Conservation (phyloP, 1,284 basidiomycete species). For the Mycena citricolor region DNA sequence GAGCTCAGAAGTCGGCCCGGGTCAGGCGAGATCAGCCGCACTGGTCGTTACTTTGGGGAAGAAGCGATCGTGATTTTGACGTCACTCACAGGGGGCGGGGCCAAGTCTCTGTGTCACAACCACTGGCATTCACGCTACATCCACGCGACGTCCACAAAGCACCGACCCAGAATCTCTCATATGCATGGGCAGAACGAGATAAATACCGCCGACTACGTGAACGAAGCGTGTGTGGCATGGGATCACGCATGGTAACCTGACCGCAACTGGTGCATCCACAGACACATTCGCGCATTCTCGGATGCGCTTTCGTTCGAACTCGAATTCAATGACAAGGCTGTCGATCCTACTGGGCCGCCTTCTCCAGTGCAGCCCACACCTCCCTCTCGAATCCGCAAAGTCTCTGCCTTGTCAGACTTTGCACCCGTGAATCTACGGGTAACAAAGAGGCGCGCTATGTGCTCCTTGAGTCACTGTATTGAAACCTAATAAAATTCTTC, state of each 20-base stretch:
- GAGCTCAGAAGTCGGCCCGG: too few relatives aligned
- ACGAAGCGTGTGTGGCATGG: constrained; percentile 60
- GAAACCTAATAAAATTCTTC: not conserved
- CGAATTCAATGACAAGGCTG: constrained; percentile 21
- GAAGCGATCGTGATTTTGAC: too few relatives aligned
- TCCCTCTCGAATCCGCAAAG: constrained; percentile 57
- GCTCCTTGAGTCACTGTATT: constrained; percentile 1
- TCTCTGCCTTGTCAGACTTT: constrained; percentile 89
- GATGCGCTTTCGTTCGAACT: constrained; percentile 64
- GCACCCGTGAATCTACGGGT: constrained; percentile 87
- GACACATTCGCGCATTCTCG: constrained; percentile 72
- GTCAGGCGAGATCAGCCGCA: too few relatives aligned
- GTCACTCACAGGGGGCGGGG: too few relatives aligned
- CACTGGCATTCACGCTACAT: too few relatives aligned
- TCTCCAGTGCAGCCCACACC: constrained; percentile 36
- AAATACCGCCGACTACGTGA: constrained; percentile 57
- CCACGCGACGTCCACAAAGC: too few relatives aligned
- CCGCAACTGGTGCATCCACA: constrained; percentile 29
- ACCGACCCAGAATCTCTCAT: too few relatives aligned
- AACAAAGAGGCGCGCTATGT: constrained; percentile 51
- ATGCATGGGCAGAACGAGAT: too few relatives aligned
- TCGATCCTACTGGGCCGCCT: constrained; percentile 33
- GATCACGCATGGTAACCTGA: too few relatives aligned
- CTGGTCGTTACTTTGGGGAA: too few relatives aligned
- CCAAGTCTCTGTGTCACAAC: too few relatives aligned